Conservation (phyloP, 2,329 filamentous ascomycete genomes). For the Lachnellula willkommii region DNA sequence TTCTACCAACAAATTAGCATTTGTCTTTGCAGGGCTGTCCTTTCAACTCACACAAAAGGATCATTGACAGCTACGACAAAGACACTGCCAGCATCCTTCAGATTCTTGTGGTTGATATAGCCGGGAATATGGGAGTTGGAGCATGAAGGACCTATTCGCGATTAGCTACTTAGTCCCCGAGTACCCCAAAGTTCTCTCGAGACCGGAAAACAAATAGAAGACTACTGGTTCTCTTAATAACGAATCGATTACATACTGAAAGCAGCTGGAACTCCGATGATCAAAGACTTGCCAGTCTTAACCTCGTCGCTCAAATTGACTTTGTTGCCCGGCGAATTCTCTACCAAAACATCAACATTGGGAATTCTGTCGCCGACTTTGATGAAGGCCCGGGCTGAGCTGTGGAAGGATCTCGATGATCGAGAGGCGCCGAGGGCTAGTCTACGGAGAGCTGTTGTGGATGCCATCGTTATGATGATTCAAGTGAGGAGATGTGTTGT, state of each 20-base stretch:
- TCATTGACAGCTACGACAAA: conserved; percentile 93
- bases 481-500: neutral
- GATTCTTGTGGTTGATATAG: conserved; percentile 72
- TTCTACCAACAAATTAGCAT: neutral
- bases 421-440: conserved; percentile 14
- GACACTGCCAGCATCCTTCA: conserved; percentile 74
- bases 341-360: conserved; percentile 62
- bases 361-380: conserved; percentile 77
- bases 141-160: conserved; percentile 49
- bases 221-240: neutral
- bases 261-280: conserved; percentile 79
- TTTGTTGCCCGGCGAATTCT: conserved; percentile 83
- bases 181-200: neutral
- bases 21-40: neutral
- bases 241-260: conserved; percentile 48
- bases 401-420: conserved; percentile 50
- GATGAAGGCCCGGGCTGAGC: conserved; percentile 57
- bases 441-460: conserved; percentile 19
- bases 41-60: conserved; percentile 71
- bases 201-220: neutral
- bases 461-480: conserved; percentile 20
- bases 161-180: conserved; percentile 1
- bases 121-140: conserved; percentile 72
- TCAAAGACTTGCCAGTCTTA: conserved; percentile 63
- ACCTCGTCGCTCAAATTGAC: conserved; percentile 76